A percentile compares a stretch with the other conserved stretches of the same genome.
These are phyloP conservation scores for Oxyria digyna DNA, from an alignment of 148 eudicot species.

Conservation along the genomic window DNA sequence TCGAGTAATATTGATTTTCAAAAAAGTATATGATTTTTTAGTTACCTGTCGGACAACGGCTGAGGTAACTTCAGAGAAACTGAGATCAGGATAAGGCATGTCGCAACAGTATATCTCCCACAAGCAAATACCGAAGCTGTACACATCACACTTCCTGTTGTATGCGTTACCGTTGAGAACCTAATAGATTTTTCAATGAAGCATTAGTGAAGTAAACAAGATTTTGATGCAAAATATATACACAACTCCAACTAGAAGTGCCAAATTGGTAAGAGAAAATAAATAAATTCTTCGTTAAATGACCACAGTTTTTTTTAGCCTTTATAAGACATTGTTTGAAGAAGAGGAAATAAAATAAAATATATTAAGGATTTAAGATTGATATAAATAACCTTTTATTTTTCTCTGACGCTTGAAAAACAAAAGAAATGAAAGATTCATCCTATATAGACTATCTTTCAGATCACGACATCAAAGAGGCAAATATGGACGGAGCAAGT, in stretches of 20 bases:
- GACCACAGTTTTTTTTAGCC: not conserved
- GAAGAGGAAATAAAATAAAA: not conserved
- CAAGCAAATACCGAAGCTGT: constrained; percentile 76
- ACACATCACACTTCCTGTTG: constrained; percentile 79
- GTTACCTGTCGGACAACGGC: constrained; percentile 84
- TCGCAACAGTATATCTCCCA: constrained; percentile 97
- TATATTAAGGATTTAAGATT: not conserved
- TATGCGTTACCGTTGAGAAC: constrained; percentile 75
- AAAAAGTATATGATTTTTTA: not conserved
- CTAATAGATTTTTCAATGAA: constrained; percentile 20
- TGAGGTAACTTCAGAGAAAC: constrained; percentile 87
- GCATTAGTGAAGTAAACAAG: not conserved
- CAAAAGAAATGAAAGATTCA: not conserved
- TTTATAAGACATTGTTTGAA: no score
- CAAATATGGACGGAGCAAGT: not conserved
- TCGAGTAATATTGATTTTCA: not conserved
- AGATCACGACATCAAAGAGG: not conserved
- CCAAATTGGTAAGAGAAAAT: not conserved
- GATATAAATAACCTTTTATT: not conserved
- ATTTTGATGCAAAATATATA: not conserved
- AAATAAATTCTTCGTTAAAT: not conserved
- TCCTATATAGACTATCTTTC: not conserved
- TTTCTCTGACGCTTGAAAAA: not conserved
- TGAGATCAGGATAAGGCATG: constrained; percentile 89
- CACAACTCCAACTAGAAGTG: not conserved